Evolutionary conservation across 2,329 filamentous ascomycete species (phyloP).

Genomic region (Colletotrichum costaricense): DNA sequence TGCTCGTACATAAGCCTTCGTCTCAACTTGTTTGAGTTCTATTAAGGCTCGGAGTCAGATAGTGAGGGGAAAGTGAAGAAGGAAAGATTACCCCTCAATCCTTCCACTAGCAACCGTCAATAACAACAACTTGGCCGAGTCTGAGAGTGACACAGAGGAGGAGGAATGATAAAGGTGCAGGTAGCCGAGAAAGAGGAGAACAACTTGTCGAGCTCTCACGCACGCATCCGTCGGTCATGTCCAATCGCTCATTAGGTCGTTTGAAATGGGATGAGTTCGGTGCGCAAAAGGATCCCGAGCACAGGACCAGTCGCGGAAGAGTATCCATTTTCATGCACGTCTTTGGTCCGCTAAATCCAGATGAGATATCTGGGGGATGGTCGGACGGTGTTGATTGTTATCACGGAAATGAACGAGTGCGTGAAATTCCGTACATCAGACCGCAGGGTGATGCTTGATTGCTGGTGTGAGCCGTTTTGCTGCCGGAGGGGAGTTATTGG

Average conservation of each 20-base stretch:
- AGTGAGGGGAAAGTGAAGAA: conserved; percentile 9
- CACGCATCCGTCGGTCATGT: neutral
- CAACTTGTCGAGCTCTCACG: neutral
- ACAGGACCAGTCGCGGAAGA: conserved; percentile 2
- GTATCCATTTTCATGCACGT: neutral
- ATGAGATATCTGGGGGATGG: neutral
- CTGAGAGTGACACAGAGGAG: neutral
- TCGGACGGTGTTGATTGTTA: neutral
- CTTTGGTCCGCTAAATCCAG: conserved; percentile 2
- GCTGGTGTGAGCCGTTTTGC: neutral
- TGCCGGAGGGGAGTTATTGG: neutral
- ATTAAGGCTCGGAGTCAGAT: conserved; percentile 30
- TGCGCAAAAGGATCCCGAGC: conserved; percentile 4
- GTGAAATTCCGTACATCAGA: conserved; percentile 7
- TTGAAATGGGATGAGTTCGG: conserved; percentile 10
- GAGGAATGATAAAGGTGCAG: neutral
- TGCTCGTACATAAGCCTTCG: conserved; percentile 32
- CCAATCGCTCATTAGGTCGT: conserved; percentile 8
- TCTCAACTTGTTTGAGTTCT: conserved; percentile 36
- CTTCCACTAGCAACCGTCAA: neutral
- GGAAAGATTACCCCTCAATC: conserved; percentile 1
- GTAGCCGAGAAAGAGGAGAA: neutral
- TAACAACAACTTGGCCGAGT: neutral
- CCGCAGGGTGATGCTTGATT: conserved; percentile 14
- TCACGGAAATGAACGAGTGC: conserved; percentile 2